phyloP scores from a whole-genome alignment of 306 rosid species.

The Gynostemma pentaphyllum region DNA sequence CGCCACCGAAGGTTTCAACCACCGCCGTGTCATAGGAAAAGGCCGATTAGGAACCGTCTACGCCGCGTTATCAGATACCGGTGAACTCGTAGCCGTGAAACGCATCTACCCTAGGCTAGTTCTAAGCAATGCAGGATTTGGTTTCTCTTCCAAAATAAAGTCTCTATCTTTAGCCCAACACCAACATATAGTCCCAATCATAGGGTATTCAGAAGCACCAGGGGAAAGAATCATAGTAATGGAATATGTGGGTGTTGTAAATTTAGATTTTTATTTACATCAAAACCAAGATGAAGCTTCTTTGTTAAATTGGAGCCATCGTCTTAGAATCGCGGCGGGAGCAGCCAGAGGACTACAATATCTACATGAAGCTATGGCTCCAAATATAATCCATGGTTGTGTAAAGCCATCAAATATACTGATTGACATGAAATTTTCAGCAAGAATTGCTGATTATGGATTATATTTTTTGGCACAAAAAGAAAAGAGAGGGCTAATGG shows the following conservation, averaged over 20 bases:
- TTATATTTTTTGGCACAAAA: slow-evolving; percentile 38
- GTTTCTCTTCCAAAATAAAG: slow-evolving; percentile 44
- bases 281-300: slow-evolving; percentile 49
- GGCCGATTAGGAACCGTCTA: slow-evolving; percentile 78
- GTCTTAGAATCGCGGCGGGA: slow-evolving; percentile 60
- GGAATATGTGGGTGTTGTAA: slow-evolving; percentile 48
- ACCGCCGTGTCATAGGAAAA: slow-evolving; percentile 47
- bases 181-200: slow-evolving; percentile 58
- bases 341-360: slow-evolving; percentile 74
- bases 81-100: slow-evolving; percentile 47
- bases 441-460: slow-evolving; percentile 62
- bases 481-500: slow-evolving; percentile 41
- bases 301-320: slow-evolving; percentile 39
- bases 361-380: slow-evolving; percentile 61
- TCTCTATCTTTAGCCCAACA: slow-evolving; percentile 66
- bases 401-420: slow-evolving; percentile 61
- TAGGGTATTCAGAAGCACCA: slow-evolving; percentile 76
- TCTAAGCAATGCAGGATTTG: slow-evolving; percentile 60
- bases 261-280: slow-evolving; percentile 54
- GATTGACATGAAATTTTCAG: slow-evolving; percentile 42
- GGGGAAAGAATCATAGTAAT: slow-evolving; percentile 70
- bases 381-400: slow-evolving; percentile 69
- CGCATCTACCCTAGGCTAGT: slow-evolving; percentile 62
- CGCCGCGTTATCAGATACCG: slow-evolving; percentile 35
- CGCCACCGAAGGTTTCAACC: slow-evolving; percentile 74